Base-by-base conservation (phyloP, 2,329 filamentous ascomycete genomes). In the Bisporella sp. region DNA sequence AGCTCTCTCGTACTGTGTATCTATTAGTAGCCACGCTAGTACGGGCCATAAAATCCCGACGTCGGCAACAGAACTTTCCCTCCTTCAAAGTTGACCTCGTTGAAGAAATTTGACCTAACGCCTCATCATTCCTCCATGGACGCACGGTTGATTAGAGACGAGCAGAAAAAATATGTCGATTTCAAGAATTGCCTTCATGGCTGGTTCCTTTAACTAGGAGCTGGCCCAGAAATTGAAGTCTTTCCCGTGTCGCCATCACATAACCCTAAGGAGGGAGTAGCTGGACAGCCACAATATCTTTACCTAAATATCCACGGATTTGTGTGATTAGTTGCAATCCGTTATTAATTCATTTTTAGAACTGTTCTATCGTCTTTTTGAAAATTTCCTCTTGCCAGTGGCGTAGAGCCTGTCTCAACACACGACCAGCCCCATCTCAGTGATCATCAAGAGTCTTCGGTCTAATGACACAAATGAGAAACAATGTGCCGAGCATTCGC, bases 31-130 rank as follows among this genome's bases (percentile, higher is more conserved):
- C 3, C 21, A 21, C 21, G 21, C 21, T 21, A 21, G 21, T 21
- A 21, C 21, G 21, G 21, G 3, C 21, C 21, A 21, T 21, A 21
- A 46, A 29, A 46, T 6, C 30, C 13, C 30, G 5, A 8, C 31
- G 30, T 13, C 21, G 13, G 11, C 7, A 21, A 21, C 8, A 29
- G 21, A 13, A 43, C 30, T 31, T 67, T 60, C 59, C 67, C 62
- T 64, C 64, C 62, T 68, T 57, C 66, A 79, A 81, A 80, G 75
- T 80, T 80, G 70, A 72, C 64, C 65, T 75, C 75, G 71, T 69
- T 68, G 66, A 68, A 43, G 67, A 74, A 78, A 80, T 81, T 81
- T 81, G 79, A 78, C 78, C 71, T 70, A 67, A 65, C 73, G 73
- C 66, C 73, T 67, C 57, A 48, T 50, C 45, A 51, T 61, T 56